Percentiles rank a stretch among this genome's conserved stretches.
Evolutionary conservation across 1,284 basidiomycete genomes (phyloP).

Genomic region (Ceratobasidium theobromae): DNA sequence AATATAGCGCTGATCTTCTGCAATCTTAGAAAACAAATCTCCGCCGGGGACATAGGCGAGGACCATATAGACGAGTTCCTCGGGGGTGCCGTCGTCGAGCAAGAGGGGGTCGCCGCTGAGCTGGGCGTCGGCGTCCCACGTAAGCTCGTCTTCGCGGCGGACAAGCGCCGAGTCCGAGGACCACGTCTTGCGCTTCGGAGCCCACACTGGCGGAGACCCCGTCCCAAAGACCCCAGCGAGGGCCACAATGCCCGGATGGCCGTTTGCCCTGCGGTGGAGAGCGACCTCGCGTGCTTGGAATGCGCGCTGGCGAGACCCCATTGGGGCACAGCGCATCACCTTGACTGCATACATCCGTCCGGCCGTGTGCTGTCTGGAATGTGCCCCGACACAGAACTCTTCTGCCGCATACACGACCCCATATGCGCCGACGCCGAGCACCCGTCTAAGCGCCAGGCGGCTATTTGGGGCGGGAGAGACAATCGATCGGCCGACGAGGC

Average conservation of each 20-base stretch:
- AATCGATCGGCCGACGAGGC: slow-evolving; percentile 19
- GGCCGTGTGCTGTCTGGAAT: slow-evolving; percentile 45
- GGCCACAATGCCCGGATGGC: slow-evolving; percentile 81
- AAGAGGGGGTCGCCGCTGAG: slow-evolving; percentile 30
- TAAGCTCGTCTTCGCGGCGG: slow-evolving; percentile 13
- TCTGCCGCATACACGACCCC: slow-evolving; percentile 93
- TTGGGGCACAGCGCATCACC: slow-evolving; percentile 62
- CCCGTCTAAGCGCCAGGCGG: slow-evolving; percentile 81
- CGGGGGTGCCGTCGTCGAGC: slow-evolving; percentile 15
- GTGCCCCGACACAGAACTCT: slow-evolving; percentile 48
- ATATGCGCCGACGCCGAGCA: slow-evolving; percentile 93
- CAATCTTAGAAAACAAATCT: slow-evolving; percentile 34
- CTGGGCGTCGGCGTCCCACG: slow-evolving; percentile 20
- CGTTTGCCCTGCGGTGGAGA: slow-evolving; percentile 60
- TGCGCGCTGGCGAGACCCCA: slow-evolving; percentile 69
- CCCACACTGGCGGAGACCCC: slow-evolving; percentile 51
- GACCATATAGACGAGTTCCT: slow-evolving; percentile 32
- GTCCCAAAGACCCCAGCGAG: slow-evolving; percentile 86
- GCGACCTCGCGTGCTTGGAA: slow-evolving; percentile 78
- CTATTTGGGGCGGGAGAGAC: slow-evolving; percentile 6
- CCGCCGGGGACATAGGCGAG: slow-evolving; percentile 33
- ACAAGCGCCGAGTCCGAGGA: slow-evolving; percentile 8
- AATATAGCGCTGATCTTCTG: slow-evolving; percentile 31
- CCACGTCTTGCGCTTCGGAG: slow-evolving; percentile 51
- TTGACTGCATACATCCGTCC: slow-evolving; percentile 83